Conservation (phyloP, 1,139 yeast genomes). For the Yamadazyma atlantica region DNA sequence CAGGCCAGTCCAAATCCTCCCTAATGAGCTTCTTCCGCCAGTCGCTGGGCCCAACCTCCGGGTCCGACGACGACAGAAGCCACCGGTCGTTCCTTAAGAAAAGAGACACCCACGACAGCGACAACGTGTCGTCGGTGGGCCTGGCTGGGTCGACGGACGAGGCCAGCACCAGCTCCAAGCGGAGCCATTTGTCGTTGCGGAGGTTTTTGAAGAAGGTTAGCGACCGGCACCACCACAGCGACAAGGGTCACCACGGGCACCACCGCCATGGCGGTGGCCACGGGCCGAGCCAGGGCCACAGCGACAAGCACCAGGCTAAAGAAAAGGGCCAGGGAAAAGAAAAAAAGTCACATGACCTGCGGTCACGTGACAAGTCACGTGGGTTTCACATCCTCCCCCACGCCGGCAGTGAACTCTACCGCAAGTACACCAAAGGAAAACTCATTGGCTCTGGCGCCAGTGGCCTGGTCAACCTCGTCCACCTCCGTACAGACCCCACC, state of each 20-base stretch:
- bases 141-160: constrained; percentile 10
- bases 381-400: constrained; percentile 17
- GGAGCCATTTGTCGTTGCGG: constrained; percentile 32
- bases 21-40: constrained; percentile 13
- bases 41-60: constrained; percentile 6
- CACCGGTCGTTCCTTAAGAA: constrained; percentile 14
- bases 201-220: constrained; percentile 42
- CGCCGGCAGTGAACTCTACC: constrained; percentile 23
- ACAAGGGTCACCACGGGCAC: too few species aligned
- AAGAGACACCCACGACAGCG: constrained; percentile 13
- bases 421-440: constrained; percentile 61
- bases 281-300: too few species aligned
- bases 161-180: constrained; percentile 6
- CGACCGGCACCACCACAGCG: constrained; percentile 14
- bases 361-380: neutral
- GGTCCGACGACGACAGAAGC: constrained; percentile 29
- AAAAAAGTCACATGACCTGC: too few species aligned
- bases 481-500: constrained; percentile 42
- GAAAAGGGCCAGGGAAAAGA: constrained; percentile 11
- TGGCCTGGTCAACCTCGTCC: constrained; percentile 66
- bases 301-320: constrained; percentile 5
- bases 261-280: too few species aligned
- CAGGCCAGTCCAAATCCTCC: constrained; percentile 9
- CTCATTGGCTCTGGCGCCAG: constrained; percentile 75
- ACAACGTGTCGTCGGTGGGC: constrained; percentile 13